Evolutionary conservation across 2,329 filamentous ascomycete species (phyloP).

Genomic region (Aspergillus aculeatus): DNA sequence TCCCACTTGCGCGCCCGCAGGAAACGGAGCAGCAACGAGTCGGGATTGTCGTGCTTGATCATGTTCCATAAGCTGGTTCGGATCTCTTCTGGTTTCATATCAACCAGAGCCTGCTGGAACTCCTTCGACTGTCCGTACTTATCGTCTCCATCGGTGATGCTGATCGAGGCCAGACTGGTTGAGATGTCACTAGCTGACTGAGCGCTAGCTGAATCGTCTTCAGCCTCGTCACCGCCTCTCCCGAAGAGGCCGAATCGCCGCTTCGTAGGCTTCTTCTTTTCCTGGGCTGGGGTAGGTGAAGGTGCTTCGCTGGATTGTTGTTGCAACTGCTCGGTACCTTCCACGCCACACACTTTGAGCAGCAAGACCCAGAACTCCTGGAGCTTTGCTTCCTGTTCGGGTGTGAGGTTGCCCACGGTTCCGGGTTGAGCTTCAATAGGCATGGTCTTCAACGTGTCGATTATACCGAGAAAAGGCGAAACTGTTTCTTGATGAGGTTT

Average conservation of each 20-base stretch:
- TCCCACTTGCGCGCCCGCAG: constrained; percentile 94
- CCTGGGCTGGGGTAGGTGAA: constrained; percentile 28
- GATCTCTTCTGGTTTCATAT: constrained; percentile 73
- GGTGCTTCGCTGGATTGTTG: constrained; percentile 20
- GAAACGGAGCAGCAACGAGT: constrained; percentile 78
- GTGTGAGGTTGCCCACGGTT: constrained; percentile 80
- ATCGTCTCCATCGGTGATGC: constrained; percentile 64
- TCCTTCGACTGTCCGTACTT: constrained; percentile 90
- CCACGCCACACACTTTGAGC: constrained; percentile 71
- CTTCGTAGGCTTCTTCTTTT: constrained; percentile 67
- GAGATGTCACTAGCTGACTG: constrained; percentile 41
- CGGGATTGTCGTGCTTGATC: constrained; percentile 93
- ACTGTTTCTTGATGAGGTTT: constrained; percentile 17
- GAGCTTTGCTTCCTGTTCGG: constrained; percentile 83
- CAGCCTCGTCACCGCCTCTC: constrained; percentile 56
- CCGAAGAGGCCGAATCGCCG: constrained; percentile 70
- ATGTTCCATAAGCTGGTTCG: constrained; percentile 84
- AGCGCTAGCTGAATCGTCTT: constrained; percentile 33
- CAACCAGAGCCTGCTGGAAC: constrained; percentile 77
- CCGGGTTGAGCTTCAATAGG: constrained; percentile 50
- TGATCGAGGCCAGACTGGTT: constrained; percentile 36
- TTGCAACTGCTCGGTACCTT: constrained; percentile 28
- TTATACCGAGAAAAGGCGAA: constrained; percentile 31
- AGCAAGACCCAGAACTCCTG: constrained; percentile 80
- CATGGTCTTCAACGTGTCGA: constrained; percentile 40